Conservation (phyloP, 2,329 filamentous ascomycete species). For the Cryphonectria japonica region DNA sequence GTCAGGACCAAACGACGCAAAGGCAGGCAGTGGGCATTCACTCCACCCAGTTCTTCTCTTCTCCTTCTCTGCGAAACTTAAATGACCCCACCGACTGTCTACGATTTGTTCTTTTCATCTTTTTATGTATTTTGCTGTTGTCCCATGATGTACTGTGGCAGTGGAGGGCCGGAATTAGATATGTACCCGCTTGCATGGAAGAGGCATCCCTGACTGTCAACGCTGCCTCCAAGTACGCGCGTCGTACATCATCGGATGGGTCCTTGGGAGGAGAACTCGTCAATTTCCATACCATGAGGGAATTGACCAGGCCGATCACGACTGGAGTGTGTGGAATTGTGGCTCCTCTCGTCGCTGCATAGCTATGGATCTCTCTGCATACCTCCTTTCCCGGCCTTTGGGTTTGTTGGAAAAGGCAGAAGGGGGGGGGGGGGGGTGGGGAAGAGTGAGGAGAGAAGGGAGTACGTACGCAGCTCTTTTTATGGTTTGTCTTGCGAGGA, state of each 20-base stretch:
- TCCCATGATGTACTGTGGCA: neutral
- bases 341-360: neutral
- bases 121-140: too few relatives aligned
- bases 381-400: neutral
- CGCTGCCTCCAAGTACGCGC: neutral
- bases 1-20: too few relatives aligned
- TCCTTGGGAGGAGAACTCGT: neutral
- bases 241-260: neutral
- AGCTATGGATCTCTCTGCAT: neutral
- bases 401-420: neutral
- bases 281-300: conserved; percentile 2
- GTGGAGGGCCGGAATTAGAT: neutral
- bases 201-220: neutral
- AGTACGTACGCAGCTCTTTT: neutral
- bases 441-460: neutral
- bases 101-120: neutral
- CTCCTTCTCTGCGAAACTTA: neutral
- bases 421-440: neutral
- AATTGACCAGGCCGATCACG: neutral
- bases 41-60: neutral
- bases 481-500: neutral
- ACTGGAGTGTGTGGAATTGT: neutral
- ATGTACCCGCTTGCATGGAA: neutral
- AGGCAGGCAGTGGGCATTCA: too few relatives aligned
- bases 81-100: neutral